Percentiles rank a stretch among this genome's conserved stretches.
Evolutionary conservation across 2,329 filamentous ascomycete genomes (phyloP).

Genomic region (Trichophyton simii): DNA sequence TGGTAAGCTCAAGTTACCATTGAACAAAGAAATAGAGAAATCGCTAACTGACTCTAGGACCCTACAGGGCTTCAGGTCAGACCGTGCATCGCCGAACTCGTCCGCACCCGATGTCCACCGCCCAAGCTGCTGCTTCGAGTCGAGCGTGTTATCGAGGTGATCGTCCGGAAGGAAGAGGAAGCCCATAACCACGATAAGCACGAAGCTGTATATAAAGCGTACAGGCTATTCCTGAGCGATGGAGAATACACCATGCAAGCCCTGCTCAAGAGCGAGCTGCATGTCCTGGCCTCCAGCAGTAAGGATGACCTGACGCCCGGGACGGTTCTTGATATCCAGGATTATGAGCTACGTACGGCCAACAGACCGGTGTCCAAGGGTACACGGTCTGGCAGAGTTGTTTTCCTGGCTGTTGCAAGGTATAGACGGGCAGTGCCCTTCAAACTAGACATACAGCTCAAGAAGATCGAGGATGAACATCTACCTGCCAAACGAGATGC

Average conservation of each 20-base stretch:
- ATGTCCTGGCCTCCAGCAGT: constrained; percentile 11
- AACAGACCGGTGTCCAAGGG: background rate
- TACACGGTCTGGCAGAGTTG: constrained; percentile 8
- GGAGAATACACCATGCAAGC: constrained; percentile 21
- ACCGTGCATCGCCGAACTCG: constrained; percentile 21
- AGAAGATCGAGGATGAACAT: background rate
- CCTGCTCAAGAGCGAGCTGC: constrained; percentile 14
- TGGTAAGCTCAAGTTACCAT: background rate
- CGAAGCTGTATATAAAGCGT: constrained; percentile 7
- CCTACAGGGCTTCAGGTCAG: constrained; percentile 5
- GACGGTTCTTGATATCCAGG: constrained; percentile 15
- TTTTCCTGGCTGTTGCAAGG: constrained; percentile 18
- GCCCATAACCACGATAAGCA: background rate
- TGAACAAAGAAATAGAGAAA: background rate
- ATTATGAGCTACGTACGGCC: constrained; percentile 16
- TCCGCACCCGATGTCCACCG: constrained; percentile 20
- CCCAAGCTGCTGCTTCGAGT: constrained; percentile 17
- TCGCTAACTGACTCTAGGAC: background rate
- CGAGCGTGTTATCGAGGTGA: constrained; percentile 17
- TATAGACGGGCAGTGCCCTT: constrained; percentile 11
- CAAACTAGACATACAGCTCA: background rate
- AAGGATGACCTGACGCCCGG: constrained; percentile 12
- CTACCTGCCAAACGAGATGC: background rate
- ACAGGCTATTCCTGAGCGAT: constrained; percentile 17
- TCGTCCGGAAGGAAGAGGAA: background rate